These are phyloP conservation scores for Mortierella sp. DNA, from an alignment of 371 early-diverging fungal genomes.

Conservation along the genomic window DNA sequence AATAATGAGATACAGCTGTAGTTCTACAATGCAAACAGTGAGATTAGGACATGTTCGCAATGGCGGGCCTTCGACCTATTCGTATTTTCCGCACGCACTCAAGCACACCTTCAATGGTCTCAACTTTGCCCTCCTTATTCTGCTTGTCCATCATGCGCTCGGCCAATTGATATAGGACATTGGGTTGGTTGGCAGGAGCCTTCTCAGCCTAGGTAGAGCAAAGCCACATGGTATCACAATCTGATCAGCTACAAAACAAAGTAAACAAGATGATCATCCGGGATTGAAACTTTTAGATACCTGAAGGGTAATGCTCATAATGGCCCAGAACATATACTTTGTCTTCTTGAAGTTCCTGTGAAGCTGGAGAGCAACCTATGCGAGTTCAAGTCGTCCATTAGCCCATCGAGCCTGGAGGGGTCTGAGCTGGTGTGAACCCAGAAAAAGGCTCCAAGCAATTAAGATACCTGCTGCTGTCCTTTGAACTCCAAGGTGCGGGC, in stretches of 20 bases:
- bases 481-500: slow-evolving; percentile 78
- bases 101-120: slow-evolving; percentile 65
- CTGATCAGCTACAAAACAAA: too few relatives aligned
- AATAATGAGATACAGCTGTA: slow-evolving; percentile 76
- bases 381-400: neutral
- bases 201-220: slow-evolving; percentile 36
- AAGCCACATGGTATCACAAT: neutral
- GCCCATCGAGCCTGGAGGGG: too few relatives aligned
- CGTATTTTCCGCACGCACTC: too few relatives aligned
- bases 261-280: too few relatives aligned
- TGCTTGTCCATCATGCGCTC: slow-evolving; percentile 90
- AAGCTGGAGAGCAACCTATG: slow-evolving; percentile 80
- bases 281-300: slow-evolving; percentile 45
- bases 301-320: slow-evolving; percentile 80
- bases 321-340: slow-evolving; percentile 90
- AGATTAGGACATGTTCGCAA: neutral
- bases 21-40: slow-evolving; percentile 50
- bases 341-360: slow-evolving; percentile 81
- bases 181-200: slow-evolving; percentile 47
- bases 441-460: too few relatives aligned
- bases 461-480: slow-evolving; percentile 75
- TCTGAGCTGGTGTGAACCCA: too few relatives aligned
- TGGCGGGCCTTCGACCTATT: too few relatives aligned
- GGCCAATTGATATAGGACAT: slow-evolving; percentile 75
- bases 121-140: slow-evolving; percentile 70